These are phyloP conservation scores for Brassica rapa DNA, from an alignment of 345 rosid genomes.

Conservation along the genomic window DNA sequence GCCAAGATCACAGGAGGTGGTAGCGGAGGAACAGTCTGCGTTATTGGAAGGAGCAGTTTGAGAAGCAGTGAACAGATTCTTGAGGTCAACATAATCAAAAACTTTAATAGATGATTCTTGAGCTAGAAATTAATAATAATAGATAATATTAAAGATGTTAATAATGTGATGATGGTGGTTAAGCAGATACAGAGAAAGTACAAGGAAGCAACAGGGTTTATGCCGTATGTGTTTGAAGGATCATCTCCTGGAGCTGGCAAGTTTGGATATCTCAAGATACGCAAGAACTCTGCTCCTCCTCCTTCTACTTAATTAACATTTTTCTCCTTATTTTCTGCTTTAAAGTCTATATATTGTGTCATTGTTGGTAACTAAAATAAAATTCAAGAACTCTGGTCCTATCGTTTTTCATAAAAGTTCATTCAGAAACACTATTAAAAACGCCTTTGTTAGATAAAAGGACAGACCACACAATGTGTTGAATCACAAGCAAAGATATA, in stretches of 20 bases:
- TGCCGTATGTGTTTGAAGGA: slow-evolving; percentile 82
- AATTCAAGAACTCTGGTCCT: background rate
- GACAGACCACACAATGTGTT: background rate
- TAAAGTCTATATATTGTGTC: background rate
- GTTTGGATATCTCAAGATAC: slow-evolving; percentile 73
- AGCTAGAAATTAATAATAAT: background rate
- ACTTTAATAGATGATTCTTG: slow-evolving; percentile 11
- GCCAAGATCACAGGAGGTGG: slow-evolving; percentile 97
- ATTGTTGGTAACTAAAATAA: background rate
- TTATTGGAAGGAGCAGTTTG: slow-evolving; percentile 62
- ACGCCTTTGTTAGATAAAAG: background rate
- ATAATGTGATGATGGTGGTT: background rate
- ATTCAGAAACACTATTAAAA: background rate
- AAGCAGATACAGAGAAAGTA: slow-evolving; percentile 77
- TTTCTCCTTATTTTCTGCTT: background rate
- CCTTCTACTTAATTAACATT: background rate
- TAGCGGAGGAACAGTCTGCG: slow-evolving; percentile 90
- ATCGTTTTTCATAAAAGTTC: background rate
- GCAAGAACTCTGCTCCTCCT: slow-evolving; percentile 42
- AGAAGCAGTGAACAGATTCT: slow-evolving; percentile 81
- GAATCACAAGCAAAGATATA: background rate
- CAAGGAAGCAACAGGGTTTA: slow-evolving; percentile 78
- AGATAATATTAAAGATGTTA: background rate
- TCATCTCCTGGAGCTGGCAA: slow-evolving; percentile 89
- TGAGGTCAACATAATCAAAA: slow-evolving; percentile 53